These are phyloP conservation scores for Thuidium tamariscinum DNA, from an alignment of 225 moss, liverwort and hornwort genomes.

Conservation along the genomic window DNA sequence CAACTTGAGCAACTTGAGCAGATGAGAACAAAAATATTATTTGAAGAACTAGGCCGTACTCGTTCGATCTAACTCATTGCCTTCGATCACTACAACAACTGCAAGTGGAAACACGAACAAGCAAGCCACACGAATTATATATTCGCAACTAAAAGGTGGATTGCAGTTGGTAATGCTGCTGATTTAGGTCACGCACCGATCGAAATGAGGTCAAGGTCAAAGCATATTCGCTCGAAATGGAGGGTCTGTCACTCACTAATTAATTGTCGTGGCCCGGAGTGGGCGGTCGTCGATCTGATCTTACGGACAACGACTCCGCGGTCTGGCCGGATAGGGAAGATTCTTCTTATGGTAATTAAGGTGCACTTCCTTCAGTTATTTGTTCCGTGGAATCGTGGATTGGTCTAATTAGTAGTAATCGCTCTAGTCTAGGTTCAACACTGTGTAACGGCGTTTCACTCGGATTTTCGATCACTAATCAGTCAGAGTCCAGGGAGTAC, in stretches of 20 bases:
- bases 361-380: neutral
- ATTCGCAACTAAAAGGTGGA: neutral
- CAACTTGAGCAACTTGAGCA: neutral
- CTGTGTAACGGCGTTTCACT: neutral
- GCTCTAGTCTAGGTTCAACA: neutral
- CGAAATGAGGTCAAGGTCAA: neutral
- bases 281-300: neutral
- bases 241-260: neutral
- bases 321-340: neutral
- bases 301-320: neutral
- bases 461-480: neutral
- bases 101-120: neutral
- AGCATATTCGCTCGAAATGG: neutral
- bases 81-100: neutral
- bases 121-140: neutral
- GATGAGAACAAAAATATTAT: neutral
- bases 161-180: neutral
- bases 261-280: neutral
- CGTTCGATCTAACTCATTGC: neutral
- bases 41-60: neutral
- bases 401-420: neutral
- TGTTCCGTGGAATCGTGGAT: neutral
- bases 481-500: neutral
- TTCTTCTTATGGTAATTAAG: neutral
- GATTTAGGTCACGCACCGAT: neutral